These are phyloP conservation scores for Coemansia umbellata DNA, from an alignment of 192 early-diverging fungal genomes.

Conservation along the genomic window DNA sequence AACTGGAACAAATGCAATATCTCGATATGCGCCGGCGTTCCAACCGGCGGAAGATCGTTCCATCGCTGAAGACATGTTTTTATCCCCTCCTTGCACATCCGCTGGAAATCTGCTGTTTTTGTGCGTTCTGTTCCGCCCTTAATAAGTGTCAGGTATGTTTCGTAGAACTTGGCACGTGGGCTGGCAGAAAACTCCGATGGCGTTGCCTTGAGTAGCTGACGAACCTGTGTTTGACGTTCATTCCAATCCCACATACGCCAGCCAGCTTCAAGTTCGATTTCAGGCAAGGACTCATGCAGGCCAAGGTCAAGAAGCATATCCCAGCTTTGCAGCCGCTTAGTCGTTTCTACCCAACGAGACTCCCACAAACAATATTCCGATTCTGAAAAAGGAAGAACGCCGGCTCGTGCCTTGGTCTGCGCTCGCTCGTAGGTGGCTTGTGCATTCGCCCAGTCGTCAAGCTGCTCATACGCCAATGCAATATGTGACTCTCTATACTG, in stretches of 20 bases:
- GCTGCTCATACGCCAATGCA: slow-evolving; percentile 94
- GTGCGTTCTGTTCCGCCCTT: slow-evolving; percentile 56
- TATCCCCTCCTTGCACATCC: slow-evolving; percentile 81
- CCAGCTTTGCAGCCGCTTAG: slow-evolving; percentile 94
- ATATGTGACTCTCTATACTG: slow-evolving; percentile 90
- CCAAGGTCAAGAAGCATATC: slow-evolving; percentile 91
- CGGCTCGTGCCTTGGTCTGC: slow-evolving; percentile 84
- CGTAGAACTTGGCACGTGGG: slow-evolving; percentile 80
- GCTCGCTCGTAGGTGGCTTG: slow-evolving; percentile 90
- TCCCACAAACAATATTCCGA: slow-evolving; percentile 98
- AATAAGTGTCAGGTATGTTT: slow-evolving; percentile 79
- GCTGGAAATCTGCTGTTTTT: slow-evolving; percentile 66
- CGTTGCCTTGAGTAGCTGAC: slow-evolving; percentile 67
- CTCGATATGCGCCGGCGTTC: slow-evolving; percentile 81
- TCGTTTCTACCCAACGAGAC: slow-evolving; percentile 89
- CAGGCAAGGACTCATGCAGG: slow-evolving; percentile 82
- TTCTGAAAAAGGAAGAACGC: slow-evolving; percentile 84
- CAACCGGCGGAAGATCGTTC: slow-evolving; percentile 82
- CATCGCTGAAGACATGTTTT: slow-evolving; percentile 83
- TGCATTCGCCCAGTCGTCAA: slow-evolving; percentile 88
- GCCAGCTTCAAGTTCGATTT: slow-evolving; percentile 85
- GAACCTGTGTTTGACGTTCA: slow-evolving; percentile 56
- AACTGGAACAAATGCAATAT: slow-evolving; percentile 94
- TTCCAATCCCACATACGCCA: slow-evolving; percentile 97
- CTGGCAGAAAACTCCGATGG: slow-evolving; percentile 57